These are phyloP conservation scores for Fusarium foetens DNA, from an alignment of 2,329 filamentous ascomycete species.

Conservation along the genomic window DNA sequence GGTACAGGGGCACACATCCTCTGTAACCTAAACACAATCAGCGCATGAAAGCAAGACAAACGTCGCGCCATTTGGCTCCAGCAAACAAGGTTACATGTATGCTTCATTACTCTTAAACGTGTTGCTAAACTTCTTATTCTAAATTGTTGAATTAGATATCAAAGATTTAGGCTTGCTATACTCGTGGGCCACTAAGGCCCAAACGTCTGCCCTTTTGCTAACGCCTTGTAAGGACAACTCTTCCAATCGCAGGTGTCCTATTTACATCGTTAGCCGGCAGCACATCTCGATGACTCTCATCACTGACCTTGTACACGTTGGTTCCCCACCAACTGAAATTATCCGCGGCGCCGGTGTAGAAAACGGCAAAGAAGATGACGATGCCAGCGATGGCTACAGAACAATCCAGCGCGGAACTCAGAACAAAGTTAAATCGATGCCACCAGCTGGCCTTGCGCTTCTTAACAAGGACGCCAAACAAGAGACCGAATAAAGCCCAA, in stretches of 20 bases:
- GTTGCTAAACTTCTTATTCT: no score
- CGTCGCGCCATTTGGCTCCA: background rate
- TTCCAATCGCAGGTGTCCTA: constrained; percentile 43
- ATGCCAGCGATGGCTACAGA: constrained; percentile 47
- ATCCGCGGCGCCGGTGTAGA: constrained; percentile 45
- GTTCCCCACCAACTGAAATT: constrained; percentile 48
- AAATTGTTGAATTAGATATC: rapidly evolving
- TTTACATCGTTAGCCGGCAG: background rate
- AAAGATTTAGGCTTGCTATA: no score
- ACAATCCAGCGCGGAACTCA: constrained; percentile 48
- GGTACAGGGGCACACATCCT: background rate
- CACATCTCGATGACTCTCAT: background rate
- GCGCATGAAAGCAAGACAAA: background rate
- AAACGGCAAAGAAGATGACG: constrained; percentile 49
- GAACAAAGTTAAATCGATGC: constrained; percentile 47
- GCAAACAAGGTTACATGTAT: background rate
- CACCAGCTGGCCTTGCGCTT: constrained; percentile 44
- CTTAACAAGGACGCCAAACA: constrained; percentile 45
- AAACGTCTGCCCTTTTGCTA: background rate
- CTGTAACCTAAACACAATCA: background rate
- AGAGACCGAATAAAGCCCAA: constrained; percentile 46
- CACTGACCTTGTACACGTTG: constrained; percentile 27
- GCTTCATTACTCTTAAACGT: background rate
- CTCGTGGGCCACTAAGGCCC: background rate
- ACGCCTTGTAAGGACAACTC: constrained; percentile 30